Evolutionary conservation across 1,284 basidiomycete species (phyloP).

Genomic region (Earliella scabrosa): DNA sequence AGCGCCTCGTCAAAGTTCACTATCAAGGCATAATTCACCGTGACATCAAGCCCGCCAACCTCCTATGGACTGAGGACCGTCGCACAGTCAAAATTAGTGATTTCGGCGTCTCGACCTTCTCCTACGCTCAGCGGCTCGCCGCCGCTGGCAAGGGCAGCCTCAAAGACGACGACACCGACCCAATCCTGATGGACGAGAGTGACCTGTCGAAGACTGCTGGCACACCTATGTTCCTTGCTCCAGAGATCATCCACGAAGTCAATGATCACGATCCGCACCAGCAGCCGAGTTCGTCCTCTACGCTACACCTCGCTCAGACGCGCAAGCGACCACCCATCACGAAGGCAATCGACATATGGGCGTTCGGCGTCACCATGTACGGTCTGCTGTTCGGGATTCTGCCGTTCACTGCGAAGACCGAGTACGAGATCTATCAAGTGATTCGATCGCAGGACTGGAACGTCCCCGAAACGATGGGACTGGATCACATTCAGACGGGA

Average conservation of each 20-base stretch:
- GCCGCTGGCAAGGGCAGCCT: slow-evolving; percentile 47
- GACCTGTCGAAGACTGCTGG: slow-evolving; percentile 95
- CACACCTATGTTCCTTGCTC: slow-evolving; percentile 97
- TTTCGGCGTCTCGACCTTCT: slow-evolving; percentile 97
- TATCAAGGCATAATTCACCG: slow-evolving; percentile 98
- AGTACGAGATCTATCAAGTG: slow-evolving; percentile 84
- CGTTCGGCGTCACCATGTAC: slow-evolving; percentile 96
- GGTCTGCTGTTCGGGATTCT: slow-evolving; percentile 89
- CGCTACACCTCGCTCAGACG: slow-evolving; percentile 26
- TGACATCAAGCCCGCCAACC: slow-evolving; percentile 98
- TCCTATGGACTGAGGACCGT: slow-evolving; percentile 87
- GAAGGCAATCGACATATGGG: slow-evolving; percentile 99
- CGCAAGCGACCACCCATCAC: slow-evolving; percentile 75
- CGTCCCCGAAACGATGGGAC: slow-evolving; percentile 76
- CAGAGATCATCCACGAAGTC: slow-evolving; percentile 84
- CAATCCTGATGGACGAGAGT: slow-evolving; percentile 81
- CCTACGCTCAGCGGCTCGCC: slow-evolving; percentile 78
- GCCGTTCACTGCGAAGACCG: slow-evolving; percentile 72
- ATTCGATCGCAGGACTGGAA: slow-evolving; percentile 85
- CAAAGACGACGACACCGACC: slow-evolving; percentile 47
- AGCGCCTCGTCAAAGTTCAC: slow-evolving; percentile 70
- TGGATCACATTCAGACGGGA: slow-evolving; percentile 68
- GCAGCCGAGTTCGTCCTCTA: slow-evolving; percentile 30
- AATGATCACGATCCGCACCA: slow-evolving; percentile 20
- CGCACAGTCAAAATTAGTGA: slow-evolving; percentile 94